Evolutionary conservation across 106 monocot species (phyloP), one percentile per base, ranked within the genome.

Genomic region (Alisma plantagoaquatica): DNA sequence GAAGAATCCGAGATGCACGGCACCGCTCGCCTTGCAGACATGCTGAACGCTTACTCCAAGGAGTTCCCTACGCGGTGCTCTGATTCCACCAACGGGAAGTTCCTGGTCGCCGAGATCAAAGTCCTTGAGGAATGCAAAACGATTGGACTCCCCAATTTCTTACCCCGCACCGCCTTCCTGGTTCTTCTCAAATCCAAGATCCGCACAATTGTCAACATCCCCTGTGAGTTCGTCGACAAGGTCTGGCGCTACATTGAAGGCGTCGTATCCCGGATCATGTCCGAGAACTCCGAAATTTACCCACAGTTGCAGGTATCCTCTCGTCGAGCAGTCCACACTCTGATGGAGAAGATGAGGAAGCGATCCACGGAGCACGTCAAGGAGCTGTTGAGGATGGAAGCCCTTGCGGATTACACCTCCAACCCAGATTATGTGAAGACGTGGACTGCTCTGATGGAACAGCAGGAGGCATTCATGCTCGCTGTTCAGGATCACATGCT

Each of bases 161-260:
- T 61, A 21, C 49, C 61, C 9, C 47, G 61, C 2, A 10, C 61
- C 14, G 61, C 48, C 1, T 61, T 61, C 23, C 29, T 23, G 19
- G 11, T 28, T 12, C 3, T 61, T 2, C 33, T 61, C 1, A 19
- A 32, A 24, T 31, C 16, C 16, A 48, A 33, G 31, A 29, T 61
- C 30, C 23, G 49, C 5, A 5, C 47, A 2, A 33, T 61, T 6
- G 27, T 32, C 16, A n/a, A 48, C 49, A 33, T 15, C 15, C 61
- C 61, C 4, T 10, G 5, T 1, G 49, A 61, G 31, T 61, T 61
- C 22, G 22, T 61, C 19, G 15, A 19, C 1, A 7, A 22, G 7
- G 61, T 61, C 1, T 61, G 61, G 61, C 5, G 15, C 33, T 61
- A 48, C 32, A 42, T 61, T 1, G 61, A 61, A 33, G 49, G 33